phyloP scores from a whole-genome alignment of 1,139 yeast species.

The Blastobotrys aristatus region DNA sequence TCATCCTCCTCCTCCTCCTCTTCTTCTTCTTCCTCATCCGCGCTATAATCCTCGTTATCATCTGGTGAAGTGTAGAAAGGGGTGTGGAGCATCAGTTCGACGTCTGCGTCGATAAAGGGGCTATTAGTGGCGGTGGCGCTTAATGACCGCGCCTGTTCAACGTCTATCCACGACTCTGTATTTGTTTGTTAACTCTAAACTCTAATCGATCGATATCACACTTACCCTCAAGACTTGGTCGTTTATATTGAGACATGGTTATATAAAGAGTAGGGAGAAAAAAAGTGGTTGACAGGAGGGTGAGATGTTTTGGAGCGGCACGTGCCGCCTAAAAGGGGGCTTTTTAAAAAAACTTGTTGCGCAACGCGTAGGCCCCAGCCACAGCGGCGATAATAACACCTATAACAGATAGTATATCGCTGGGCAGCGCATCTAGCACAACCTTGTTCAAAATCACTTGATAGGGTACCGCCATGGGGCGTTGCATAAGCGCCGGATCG shows the following conservation, averaged over 20 bases:
- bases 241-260: not conserved
- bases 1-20: not conserved
- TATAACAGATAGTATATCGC: slow-evolving; percentile 23
- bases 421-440: slow-evolving; percentile 24
- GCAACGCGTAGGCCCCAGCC: not conserved
- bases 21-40: not conserved
- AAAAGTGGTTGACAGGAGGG: too few species aligned
- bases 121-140: slow-evolving; percentile 4
- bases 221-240: slow-evolving; percentile 5
- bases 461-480: slow-evolving; percentile 23
- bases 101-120: too few species aligned
- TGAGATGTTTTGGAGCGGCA: not conserved
- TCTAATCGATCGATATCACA: not conserved
- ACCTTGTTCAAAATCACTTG: slow-evolving; percentile 26
- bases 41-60: slow-evolving; percentile 2
- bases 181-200: not conserved
- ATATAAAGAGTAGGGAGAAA: too few species aligned
- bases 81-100: too few species aligned
- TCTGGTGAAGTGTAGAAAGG: slow-evolving; percentile 9
- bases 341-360: too few species aligned
- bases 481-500: slow-evolving; percentile 15
- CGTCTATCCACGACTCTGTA: slow-evolving; percentile 23
- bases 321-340: too few species aligned
- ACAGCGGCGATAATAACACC: slow-evolving; percentile 20
- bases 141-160: slow-evolving; percentile 1